Percentiles rank a stretch among this genome's conserved stretches.
Conservation (phyloP, 768 basidiomycete genomes). For the Leucocoprinus sp. region DNA sequence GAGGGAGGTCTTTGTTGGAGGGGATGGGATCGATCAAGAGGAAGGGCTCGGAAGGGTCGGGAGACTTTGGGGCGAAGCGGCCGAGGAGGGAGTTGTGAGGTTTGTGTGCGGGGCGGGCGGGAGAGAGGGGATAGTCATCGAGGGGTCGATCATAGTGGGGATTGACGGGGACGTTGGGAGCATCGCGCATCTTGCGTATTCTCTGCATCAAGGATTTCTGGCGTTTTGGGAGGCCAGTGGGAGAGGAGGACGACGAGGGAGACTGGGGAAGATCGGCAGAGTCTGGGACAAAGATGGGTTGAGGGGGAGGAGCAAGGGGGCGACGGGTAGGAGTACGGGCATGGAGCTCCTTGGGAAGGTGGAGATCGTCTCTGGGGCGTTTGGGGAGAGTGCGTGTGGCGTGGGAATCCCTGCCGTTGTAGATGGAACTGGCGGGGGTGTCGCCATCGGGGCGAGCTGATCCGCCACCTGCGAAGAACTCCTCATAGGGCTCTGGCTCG, state of each 20-base stretch:
- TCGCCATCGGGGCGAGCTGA: conserved; percentile 38
- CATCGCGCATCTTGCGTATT: conserved; percentile 81
- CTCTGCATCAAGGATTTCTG: conserved; percentile 82
- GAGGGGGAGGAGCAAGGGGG: conserved; percentile 63
- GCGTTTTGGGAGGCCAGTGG: conserved; percentile 46
- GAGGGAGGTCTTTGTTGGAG: conserved; percentile 42
- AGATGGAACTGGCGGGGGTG: conserved; percentile 60
- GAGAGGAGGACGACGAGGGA: conserved; percentile 30
- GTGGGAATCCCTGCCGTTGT: conserved; percentile 53
- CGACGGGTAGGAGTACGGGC: conserved; percentile 38
- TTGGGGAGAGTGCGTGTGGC: conserved; percentile 26
- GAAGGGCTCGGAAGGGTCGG: conserved; percentile 45
- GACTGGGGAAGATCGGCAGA: conserved; percentile 29
- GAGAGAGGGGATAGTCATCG: conserved; percentile 43
- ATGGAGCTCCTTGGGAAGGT: conserved; percentile 36
- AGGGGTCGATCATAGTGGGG: conserved; percentile 35
- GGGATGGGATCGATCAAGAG: conserved; percentile 53
- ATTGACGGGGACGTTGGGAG: conserved; percentile 72
- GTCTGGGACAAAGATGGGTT: conserved; percentile 73
- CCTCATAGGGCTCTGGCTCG: conserved; percentile 86
- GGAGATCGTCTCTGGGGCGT: conserved; percentile 2
- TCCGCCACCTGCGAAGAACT: conserved; percentile 80
- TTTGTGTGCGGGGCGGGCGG: conserved; percentile 59
- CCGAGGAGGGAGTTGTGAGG: conserved; percentile 72
- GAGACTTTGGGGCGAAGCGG: conserved; percentile 38